These are phyloP conservation scores for Aspergillus brasiliensis DNA, from an alignment of 2,329 filamentous ascomycete species.

Conservation along the genomic window DNA sequence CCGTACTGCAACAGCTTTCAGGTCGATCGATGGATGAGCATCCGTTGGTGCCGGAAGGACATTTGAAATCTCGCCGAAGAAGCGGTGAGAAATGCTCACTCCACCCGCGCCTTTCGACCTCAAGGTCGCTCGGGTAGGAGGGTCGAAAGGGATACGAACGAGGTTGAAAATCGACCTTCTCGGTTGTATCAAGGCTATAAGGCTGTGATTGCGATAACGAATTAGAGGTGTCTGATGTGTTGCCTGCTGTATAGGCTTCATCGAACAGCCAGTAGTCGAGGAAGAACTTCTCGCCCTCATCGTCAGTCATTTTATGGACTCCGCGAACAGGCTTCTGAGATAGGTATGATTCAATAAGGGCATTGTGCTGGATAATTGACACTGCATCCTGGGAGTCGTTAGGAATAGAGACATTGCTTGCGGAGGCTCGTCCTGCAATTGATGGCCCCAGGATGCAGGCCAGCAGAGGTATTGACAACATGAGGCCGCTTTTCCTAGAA, in stretches of 20 bases:
- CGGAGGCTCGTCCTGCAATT: conserved; percentile 9
- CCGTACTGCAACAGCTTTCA: conserved; percentile 59
- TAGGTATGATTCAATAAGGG: conserved; percentile 34
- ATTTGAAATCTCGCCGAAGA: conserved; percentile 54
- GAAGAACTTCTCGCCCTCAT: conserved; percentile 53
- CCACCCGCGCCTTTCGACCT: conserved; percentile 5
- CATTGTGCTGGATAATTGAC: conserved; percentile 25
- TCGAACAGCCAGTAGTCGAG: conserved; percentile 48
- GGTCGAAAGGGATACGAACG: conserved; percentile 18
- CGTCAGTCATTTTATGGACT: conserved; percentile 46
- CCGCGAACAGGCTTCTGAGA: conserved; percentile 23
- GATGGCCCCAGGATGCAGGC: conserved; percentile 8
- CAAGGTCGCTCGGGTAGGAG: conserved; percentile 3
- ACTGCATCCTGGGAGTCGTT: conserved; percentile 2
- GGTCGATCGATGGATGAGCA: conserved; percentile 59
- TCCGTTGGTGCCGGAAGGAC: conserved; percentile 56
- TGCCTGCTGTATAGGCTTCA: conserved; percentile 8
- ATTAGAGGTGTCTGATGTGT: not conserved
- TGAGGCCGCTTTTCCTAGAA: not conserved
- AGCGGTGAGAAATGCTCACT: conserved; percentile 14
- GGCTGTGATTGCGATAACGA: not conserved
- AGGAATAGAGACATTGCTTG: not conserved
- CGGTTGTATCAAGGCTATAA: not conserved
- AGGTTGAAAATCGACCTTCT: conserved; percentile 15
- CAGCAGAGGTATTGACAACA: conserved; percentile 4